Evolutionary conservation across 139 green algal genomes (phyloP), one percentile per base, ranked within the genome.

Genomic region (Chlorella vulgaris): DNA sequence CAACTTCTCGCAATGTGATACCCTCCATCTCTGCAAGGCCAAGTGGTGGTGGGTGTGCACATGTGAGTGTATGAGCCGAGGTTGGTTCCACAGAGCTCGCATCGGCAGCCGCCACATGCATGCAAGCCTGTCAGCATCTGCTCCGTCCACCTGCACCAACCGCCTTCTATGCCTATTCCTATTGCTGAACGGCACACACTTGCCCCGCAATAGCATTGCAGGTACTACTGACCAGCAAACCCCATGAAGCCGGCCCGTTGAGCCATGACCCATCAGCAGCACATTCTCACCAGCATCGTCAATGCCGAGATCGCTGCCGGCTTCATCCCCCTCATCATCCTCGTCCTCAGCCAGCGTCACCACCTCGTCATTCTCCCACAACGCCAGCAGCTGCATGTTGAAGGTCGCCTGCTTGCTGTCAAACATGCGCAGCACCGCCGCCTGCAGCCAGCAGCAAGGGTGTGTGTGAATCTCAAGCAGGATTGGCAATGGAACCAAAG

Each of bases 321-420:
- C 66, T 28, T 76, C n/a, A n/a, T n/a, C n/a, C n/a, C n/a, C 65
- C 43, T 68, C 77, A 7, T 43, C 55, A 1, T 74, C 53, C 53
- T 33, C 79, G 50, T 83, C 78, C 60, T 80, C 70, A 21, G 69
- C 80, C 42, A 85, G 80, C 60, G 29, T 50, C 73, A 81, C 84
- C 74, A 81, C 73, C 60, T 76, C 75, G 4, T 83, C 85, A 0
- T 78, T 61, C 68, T 87, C 73, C 91, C 91, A 96, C 42, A 83
- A 79, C 10, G 86, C 89, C 62, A 97, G 71, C 74, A 94, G 86
- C 51, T 82, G 86, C 63, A 98, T 81, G 26, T 74, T 87, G 86
- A 96, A 98, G 18, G 80, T 84, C 2, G 95, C 93, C 91, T 96
- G 94, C 83, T 96, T 95, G 29, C 94, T 74, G 47, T 92, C 91